Conservation (phyloP, 2,329 filamentous ascomycete species). For the Colletotrichum agaves region DNA sequence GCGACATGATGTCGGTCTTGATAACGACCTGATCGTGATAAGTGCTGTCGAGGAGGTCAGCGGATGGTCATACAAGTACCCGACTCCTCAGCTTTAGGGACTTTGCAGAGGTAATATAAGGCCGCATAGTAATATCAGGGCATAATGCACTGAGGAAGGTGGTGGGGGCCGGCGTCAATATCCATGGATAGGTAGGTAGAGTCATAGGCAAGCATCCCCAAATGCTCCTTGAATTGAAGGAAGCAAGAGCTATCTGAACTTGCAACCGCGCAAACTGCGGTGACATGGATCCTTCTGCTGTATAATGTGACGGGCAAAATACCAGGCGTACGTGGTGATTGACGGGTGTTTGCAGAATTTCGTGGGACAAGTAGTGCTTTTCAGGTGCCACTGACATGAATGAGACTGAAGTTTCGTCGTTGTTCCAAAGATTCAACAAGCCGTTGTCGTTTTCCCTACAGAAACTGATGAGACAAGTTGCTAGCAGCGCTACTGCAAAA, state of each 20-base stretch:
- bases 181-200: too few species aligned
- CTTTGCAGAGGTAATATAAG: too few species aligned
- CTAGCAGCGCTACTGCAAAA: neutral
- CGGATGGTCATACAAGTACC: neutral
- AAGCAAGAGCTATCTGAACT: too few species aligned
- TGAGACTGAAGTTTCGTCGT: neutral
- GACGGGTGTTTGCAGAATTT: neutral
- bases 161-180: too few species aligned
- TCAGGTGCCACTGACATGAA: too few species aligned
- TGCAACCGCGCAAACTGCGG: too few species aligned
- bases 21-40: neutral
- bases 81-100: too few species aligned
- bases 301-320: too few species aligned
- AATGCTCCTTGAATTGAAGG: too few species aligned
- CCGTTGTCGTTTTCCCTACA: neutral
- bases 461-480: neutral
- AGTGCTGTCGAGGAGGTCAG: constrained; percentile 8
- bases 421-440: neutral
- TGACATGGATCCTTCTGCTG: neutral
- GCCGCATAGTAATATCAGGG: neutral
- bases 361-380: neutral
- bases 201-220: too few species aligned
- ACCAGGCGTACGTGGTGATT: too few species aligned
- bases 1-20: constrained; percentile 61
- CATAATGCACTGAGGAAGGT: too few species aligned